Base-by-base conservation (phyloP, 2,329 filamentous ascomycete species). In the Aspergillus versicolor region DNA sequence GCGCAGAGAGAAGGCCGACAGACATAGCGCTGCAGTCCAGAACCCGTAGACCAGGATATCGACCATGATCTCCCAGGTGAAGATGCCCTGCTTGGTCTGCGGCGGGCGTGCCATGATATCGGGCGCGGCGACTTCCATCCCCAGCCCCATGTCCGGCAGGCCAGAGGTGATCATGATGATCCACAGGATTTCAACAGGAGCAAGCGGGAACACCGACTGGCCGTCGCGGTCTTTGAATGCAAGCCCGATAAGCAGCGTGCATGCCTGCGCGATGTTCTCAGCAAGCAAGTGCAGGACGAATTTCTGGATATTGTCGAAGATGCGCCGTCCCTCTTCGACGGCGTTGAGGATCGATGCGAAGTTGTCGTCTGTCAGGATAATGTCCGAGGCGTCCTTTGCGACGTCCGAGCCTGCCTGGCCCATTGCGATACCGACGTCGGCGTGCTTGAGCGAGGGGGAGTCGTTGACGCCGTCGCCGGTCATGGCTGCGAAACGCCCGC, bases 91-190 rank as follows among this genome's bases (percentile, higher is more conserved):
- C 72, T 84, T 84, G 63, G 65, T 82, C 61, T 93, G 90, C 0
- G 92, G 92, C 8, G 90, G 90, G 51, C 91, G 87, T 61, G 82
- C 79, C 84, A 96, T 91, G 60, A 96, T 88, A 68, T 93, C 89
- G 2, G 84, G 82, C 0, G 87, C 84, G 0, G 90, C 90, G 44
- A 82, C 77, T 73, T 96, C 91, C 64, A 91, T 88, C 17, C 91
- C 91, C 0, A 96, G 84, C 41, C 91, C 92, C 78, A 96, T 94
- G 58, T 92, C 92, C 1, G 91, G 91, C 73, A 94, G 86, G 56
- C 88, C 90, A 40, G 90, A 93, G 0, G 92, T 96, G 56, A 94
- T 84, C 89, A 96, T 93, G 74, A 96, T 96, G 72, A 96, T 91
- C 91, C 91, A 96, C 59, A 96, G 83, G 61, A 96, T 93, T 66